Evolutionary conservation across 1,284 basidiomycete genomes (phyloP).

Genomic region (Cryptococcus wingfieldii): DNA sequence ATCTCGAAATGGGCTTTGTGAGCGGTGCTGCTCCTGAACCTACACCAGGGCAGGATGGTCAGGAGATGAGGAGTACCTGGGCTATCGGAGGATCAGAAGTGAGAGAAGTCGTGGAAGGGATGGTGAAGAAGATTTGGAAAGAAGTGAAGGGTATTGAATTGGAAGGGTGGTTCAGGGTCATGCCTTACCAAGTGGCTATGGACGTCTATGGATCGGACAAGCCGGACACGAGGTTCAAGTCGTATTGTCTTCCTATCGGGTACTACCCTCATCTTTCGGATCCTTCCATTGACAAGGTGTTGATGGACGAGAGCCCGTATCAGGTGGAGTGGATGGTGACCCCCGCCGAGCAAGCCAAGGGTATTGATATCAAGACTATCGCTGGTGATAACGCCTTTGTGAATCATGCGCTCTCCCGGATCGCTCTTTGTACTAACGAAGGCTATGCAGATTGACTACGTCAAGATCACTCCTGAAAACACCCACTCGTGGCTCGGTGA

Average conservation of each 20-base stretch:
- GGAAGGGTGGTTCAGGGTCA: slow-evolving; percentile 66
- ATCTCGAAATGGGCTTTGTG: slow-evolving; percentile 94
- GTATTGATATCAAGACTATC: slow-evolving; percentile 31
- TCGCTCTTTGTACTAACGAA: background rate
- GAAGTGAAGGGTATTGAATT: slow-evolving; percentile 55
- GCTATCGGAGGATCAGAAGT: slow-evolving; percentile 78
- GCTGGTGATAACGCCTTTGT: slow-evolving; percentile 36
- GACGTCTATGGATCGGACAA: slow-evolving; percentile 88
- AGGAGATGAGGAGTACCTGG: slow-evolving; percentile 55
- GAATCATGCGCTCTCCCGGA: slow-evolving; percentile 4
- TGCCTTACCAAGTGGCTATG: slow-evolving; percentile 85
- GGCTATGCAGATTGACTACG: slow-evolving; percentile 32
- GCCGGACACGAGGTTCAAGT: slow-evolving; percentile 76
- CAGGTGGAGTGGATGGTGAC: slow-evolving; percentile 49
- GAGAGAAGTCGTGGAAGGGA: slow-evolving; percentile 65
- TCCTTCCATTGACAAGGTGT: slow-evolving; percentile 41
- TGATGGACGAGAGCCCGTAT: slow-evolving; percentile 42
- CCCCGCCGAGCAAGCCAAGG: slow-evolving; percentile 31
- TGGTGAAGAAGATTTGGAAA: slow-evolving; percentile 72
- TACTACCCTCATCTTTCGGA: slow-evolving; percentile 48
- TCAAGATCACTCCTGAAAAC: slow-evolving; percentile 43
- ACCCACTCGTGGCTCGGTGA: slow-evolving; percentile 38
- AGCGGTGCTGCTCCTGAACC: slow-evolving; percentile 59
- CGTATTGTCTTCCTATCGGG: slow-evolving; percentile 36
- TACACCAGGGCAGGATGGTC: slow-evolving; percentile 23